Percentiles rank a stretch among this genome's conserved stretches.
Conservation (phyloP, 2,329 filamentous ascomycete genomes). For the Aschersonia sp. region DNA sequence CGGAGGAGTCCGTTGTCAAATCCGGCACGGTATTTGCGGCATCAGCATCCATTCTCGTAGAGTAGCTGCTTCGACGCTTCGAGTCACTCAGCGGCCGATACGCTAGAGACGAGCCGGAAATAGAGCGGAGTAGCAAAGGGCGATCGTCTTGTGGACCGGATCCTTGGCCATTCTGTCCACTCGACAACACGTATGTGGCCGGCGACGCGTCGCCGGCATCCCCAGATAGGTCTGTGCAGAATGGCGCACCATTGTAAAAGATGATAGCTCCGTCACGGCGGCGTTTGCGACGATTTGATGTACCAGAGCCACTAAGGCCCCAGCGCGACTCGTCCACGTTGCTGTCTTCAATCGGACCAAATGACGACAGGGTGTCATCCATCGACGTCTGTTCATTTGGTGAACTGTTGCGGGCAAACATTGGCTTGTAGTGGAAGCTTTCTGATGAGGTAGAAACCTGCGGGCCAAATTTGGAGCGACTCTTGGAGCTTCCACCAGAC, state of each 20-base stretch:
- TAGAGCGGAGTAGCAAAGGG: constrained; percentile 20
- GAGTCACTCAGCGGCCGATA: constrained; percentile 35
- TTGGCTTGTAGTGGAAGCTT: constrained; percentile 48
- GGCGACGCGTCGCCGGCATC: constrained; percentile 39
- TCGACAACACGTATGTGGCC: constrained; percentile 33
- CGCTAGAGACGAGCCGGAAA: constrained; percentile 35
- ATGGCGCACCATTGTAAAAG: constrained; percentile 68
- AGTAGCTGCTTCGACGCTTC: constrained; percentile 4
- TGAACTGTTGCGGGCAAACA: constrained; percentile 39
- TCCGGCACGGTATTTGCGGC: constrained; percentile 11
- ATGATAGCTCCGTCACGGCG: constrained; percentile 62
- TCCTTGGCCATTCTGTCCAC: constrained; percentile 20
- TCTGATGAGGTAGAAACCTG: constrained; percentile 24
- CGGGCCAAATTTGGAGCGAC: constrained; percentile 23
- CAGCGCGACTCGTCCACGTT: constrained; percentile 32
- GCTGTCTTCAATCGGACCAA: constrained; percentile 30
- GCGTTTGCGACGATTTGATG: constrained; percentile 34
- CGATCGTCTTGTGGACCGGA: constrained; percentile 5
- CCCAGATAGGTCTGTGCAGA: constrained; percentile 67
- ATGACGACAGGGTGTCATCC: constrained; percentile 35
- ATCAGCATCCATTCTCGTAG: constrained; percentile 15
- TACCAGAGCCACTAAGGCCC: constrained; percentile 32
- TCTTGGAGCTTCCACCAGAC: constrained; percentile 20
- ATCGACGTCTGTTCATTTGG: constrained; percentile 31
- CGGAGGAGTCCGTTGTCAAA: constrained; percentile 16